phyloP scores from a whole-genome alignment of 2,329 filamentous ascomycete species.

The Zymoseptoria passerinii region DNA sequence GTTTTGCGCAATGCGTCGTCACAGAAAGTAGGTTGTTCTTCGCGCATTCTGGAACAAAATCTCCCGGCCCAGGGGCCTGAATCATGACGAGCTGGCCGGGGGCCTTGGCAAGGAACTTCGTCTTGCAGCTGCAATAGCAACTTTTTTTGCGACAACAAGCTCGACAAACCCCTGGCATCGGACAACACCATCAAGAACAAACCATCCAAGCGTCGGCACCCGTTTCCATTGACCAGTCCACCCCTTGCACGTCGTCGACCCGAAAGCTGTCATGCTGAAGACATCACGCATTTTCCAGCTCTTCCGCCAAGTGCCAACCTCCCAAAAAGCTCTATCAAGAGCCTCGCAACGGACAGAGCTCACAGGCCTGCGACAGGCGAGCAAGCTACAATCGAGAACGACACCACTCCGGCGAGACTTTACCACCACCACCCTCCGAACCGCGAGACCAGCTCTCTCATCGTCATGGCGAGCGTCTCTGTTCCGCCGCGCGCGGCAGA shows the following conservation, averaged over 20 bases:
- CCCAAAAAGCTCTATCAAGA: constrained; percentile 4
- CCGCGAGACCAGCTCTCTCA: constrained; percentile 1
- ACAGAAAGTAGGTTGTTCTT: neutral
- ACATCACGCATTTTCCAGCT: constrained; percentile 10
- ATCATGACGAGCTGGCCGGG: neutral
- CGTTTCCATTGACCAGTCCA: neutral
- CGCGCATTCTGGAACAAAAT: neutral
- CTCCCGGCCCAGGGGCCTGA: neutral
- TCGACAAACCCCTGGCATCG: neutral
- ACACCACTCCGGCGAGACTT: constrained; percentile 7
- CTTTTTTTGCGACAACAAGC: neutral
- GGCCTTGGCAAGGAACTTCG: neutral
- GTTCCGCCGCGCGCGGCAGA: constrained; percentile 15
- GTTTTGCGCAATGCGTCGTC: neutral
- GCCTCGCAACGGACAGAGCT: constrained; percentile 7
- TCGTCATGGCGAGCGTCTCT: constrained; percentile 13
- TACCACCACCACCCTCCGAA: constrained; percentile 4
- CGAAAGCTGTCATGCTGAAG: constrained; percentile 12
- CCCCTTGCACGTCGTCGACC: neutral
- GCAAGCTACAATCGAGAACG: neutral
- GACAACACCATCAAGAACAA: neutral
- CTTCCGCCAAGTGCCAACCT: constrained; percentile 7
- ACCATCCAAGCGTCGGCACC: neutral
- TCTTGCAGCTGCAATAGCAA: neutral
- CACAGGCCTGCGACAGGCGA: constrained; percentile 1